Base-by-base conservation (phyloP, 192 early-diverging fungal species). In the Rhizophagus prolifer region DNA sequence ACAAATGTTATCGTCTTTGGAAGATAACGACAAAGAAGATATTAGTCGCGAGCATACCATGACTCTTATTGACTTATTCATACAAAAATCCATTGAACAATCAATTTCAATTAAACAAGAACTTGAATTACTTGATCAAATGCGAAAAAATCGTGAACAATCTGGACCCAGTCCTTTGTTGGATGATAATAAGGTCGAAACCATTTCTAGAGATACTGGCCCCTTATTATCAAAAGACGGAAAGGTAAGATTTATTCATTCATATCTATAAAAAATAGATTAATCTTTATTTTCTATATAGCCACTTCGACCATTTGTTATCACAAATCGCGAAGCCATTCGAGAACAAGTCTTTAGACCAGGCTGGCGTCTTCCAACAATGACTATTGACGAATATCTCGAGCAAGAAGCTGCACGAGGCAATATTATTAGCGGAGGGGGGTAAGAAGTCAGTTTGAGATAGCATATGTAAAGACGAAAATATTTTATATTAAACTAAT, bases 311-410 rank as follows among this genome's bases (percentile, higher is more conserved):
- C 96, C 97, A 25, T 99, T 99, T 87, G 86, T 94, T 26, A 90
- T 99, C 46, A 95, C 93, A 1, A 93, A 84, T 74, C 88, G 93
- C 7, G 85, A 92, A 75, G 85, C 86, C 54, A 86, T 97, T 63
- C 86, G 86, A 66, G 84, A 96, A 34, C 85, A 89, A 26, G 97
- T 98, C 14, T 99, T 96, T 79, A 66, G 92, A 25, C 94, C 93
- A 1, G 90, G 93, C 13, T 93, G 93, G 81, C 92, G 88, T 31
- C 76, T 99, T 73, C 98, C 98, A 9, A 98, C 97, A 7, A 98
- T 99, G 97, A 88, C 94, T 0, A 90, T 99, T 63, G 98, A 99
- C 60, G 93, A 98, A 82, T 99, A 96, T 77, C 77, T 98, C 73
- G 86, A 94, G 62, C 88, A 90, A 66, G 96, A 99, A 81, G 84